Evolutionary conservation across 2,329 filamentous ascomycete genomes (phyloP), one percentile per base, ranked within the genome.

Genomic region (Ceratocystis eucalypticola): DNA sequence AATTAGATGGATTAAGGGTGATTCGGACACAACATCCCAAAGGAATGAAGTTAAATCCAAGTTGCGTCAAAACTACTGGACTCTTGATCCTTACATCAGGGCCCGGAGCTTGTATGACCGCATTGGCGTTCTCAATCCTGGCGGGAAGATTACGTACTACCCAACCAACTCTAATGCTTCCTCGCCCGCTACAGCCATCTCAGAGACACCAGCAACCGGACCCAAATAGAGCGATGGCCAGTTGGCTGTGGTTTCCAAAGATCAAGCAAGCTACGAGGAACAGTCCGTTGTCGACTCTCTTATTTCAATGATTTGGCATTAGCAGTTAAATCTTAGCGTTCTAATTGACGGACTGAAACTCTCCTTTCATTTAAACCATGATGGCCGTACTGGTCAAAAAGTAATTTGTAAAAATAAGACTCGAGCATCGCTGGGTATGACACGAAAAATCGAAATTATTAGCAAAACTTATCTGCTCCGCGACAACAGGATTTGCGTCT

Each of bases 21-120:
- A 82, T 69, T 77, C 76, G 64, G 74, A 78, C 6, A 73, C 83
- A 64, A 82, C 84, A 73, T 76, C 77, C 61, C 82, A 84, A 74
- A 80, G 91, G 66, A 78, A 84, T 46, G 76, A 78, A 2, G 72
- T 94, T 33, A 86, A 88, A 1, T 80, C 80, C 63, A 77, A 82
- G 69, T 73, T 97, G 71, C 81, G 81, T 69, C 80, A 82, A 61
- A 89, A 89, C 71, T 99, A 97, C 77, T 99, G 94, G 93, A 80
- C 82, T 48, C 75, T 96, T 64, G 94, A 99, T 76, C 91, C 91
- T 0, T 96, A 93, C 74, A 74, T 97, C 37, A 81, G 94, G 48
- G 90, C 92, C 12, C 82, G 87, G 72, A 88, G 86, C n/a, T 76
- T 90, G 68, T 96, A 96, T 71, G 94, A 99, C 74, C 84, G 94